phyloP scores from a whole-genome alignment of 2,329 filamentous ascomycete species.

The Polytolypa hystricis region DNA sequence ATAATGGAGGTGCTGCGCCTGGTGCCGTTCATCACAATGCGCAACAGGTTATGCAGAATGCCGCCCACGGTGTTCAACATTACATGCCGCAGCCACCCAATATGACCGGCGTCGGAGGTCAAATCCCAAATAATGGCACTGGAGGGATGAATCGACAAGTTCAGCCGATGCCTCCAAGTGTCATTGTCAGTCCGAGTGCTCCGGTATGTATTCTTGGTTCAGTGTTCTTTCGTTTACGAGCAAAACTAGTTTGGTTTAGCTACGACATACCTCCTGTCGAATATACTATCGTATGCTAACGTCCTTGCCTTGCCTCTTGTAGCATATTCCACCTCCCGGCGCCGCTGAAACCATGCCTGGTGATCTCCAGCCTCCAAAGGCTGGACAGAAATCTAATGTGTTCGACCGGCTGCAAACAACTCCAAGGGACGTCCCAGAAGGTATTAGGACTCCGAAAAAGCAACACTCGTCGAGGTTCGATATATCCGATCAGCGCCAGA shows the following conservation, averaged over 20 bases:
- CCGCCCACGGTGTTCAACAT: constrained; percentile 26
- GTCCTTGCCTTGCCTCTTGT: constrained; percentile 2
- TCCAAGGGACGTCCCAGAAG: constrained; percentile 92
- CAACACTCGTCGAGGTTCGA: constrained; percentile 97
- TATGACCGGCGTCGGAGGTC: constrained; percentile 21
- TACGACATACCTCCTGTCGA: too few relatives aligned
- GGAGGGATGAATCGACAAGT: constrained; percentile 55
- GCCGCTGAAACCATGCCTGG: constrained; percentile 96
- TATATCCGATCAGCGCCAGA: constrained; percentile 77
- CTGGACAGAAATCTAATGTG: constrained; percentile 76
- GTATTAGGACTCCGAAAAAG: constrained; percentile 85
- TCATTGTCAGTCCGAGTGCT: constrained; percentile 88
- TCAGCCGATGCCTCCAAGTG: constrained; percentile 62
- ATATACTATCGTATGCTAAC: constrained; percentile 13
- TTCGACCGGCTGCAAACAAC: constrained; percentile 86
- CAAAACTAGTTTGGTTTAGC: too few relatives aligned
- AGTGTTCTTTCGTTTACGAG: too few relatives aligned
- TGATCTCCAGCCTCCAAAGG: constrained; percentile 87
- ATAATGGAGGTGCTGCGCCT: constrained; percentile 23
- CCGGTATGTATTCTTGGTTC: constrained; percentile 52
- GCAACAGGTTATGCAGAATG: constrained; percentile 19
- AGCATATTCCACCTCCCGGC: constrained; percentile 89
- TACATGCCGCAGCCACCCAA: constrained; percentile 24
- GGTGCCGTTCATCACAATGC: constrained; percentile 16
- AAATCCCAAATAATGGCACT: constrained; percentile 38